A percentile compares a stretch with the other conserved stretches of the same genome.
Evolutionary conservation across 2,329 filamentous ascomycete genomes (phyloP).

Genomic region (Clarireedia paspali): DNA sequence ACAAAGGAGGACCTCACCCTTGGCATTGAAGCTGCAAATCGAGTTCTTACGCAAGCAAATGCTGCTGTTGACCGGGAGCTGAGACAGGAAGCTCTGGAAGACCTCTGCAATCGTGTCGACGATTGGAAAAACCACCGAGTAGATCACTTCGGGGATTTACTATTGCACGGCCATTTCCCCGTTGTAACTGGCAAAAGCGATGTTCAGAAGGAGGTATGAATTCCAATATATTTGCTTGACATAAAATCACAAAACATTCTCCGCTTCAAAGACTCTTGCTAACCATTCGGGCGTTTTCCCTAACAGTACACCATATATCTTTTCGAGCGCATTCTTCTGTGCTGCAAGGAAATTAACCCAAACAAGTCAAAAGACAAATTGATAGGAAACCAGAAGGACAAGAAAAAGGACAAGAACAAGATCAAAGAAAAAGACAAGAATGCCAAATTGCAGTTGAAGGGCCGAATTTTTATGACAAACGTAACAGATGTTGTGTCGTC

Average conservation of each 20-base stretch:
- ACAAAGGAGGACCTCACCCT: slow-evolving; percentile 63
- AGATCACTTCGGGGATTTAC: slow-evolving; percentile 81
- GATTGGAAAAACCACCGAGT: slow-evolving; percentile 95
- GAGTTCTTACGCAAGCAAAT: slow-evolving; percentile 78
- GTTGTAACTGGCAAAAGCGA: slow-evolving; percentile 87
- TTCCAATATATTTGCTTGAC: background rate
- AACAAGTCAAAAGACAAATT: slow-evolving; percentile 77
- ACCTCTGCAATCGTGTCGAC: slow-evolving; percentile 76
- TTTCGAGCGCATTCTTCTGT: slow-evolving; percentile 90
- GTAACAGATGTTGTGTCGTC: slow-evolving; percentile 90
- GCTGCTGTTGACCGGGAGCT: slow-evolving; percentile 86
- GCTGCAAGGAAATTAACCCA: slow-evolving; percentile 88
- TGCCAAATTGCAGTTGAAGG: slow-evolving; percentile 85
- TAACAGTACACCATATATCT: slow-evolving; percentile 90
- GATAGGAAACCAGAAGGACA: slow-evolving; percentile 56
- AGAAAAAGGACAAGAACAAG: slow-evolving; percentile 68
- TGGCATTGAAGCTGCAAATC: slow-evolving; percentile 75
- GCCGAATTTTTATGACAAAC: slow-evolving; percentile 98
- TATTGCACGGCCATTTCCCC: slow-evolving; percentile 84
- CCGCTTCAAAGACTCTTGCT: slow-evolving; percentile 14
- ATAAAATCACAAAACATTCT: background rate
- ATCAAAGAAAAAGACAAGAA: slow-evolving; percentile 58
- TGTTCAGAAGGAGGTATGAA: slow-evolving; percentile 65
- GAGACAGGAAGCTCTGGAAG: slow-evolving; percentile 72
- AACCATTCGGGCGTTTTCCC: slow-evolving; percentile 15